Evolutionary conservation across 2,329 filamentous ascomycete genomes (phyloP).

Genomic region (Aureobasidium sp.): DNA sequence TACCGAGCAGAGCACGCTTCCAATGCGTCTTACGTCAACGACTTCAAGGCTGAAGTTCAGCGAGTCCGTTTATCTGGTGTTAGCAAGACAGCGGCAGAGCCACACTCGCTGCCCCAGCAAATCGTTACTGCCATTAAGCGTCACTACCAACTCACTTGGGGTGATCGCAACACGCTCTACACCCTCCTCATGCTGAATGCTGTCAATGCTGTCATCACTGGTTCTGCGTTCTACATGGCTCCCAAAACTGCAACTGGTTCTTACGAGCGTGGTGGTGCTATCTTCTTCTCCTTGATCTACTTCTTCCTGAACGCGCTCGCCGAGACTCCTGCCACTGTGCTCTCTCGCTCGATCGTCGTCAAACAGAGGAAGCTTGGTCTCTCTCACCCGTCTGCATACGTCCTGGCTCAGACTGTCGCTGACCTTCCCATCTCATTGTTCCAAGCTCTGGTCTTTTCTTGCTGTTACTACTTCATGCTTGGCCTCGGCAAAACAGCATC

Average conservation of each 20-base stretch:
- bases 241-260: conserved; percentile 44
- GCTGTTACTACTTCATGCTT: conserved; percentile 58
- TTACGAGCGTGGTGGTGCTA: conserved; percentile 45
- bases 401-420: conserved; percentile 40
- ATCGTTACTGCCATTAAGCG: conserved; percentile 5
- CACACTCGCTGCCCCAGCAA: conserved; percentile 8
- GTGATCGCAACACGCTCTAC: conserved; percentile 9
- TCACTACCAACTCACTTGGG: conserved; percentile 10
- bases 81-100: conserved; percentile 2
- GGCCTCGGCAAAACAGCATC: conserved; percentile 30
- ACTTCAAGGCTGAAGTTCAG: conserved; percentile 8
- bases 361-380: conserved; percentile 38
- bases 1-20: conserved; percentile 33
- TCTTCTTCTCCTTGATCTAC: conserved; percentile 49
- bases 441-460: conserved; percentile 36
- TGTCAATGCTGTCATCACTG: conserved; percentile 39
- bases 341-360: conserved; percentile 39
- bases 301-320: conserved; percentile 49
- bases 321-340: conserved; percentile 53
- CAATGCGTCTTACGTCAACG: conserved; percentile 1
- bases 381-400: conserved; percentile 36
- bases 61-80: not conserved
- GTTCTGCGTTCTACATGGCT: conserved; percentile 50
- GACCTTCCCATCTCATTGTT: conserved; percentile 2
- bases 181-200: conserved; percentile 9